Evolutionary conservation across 441 rosid genomes (phyloP), one percentile per base, ranked within the genome.

Genomic region (Flueggea neowawraea): DNA sequence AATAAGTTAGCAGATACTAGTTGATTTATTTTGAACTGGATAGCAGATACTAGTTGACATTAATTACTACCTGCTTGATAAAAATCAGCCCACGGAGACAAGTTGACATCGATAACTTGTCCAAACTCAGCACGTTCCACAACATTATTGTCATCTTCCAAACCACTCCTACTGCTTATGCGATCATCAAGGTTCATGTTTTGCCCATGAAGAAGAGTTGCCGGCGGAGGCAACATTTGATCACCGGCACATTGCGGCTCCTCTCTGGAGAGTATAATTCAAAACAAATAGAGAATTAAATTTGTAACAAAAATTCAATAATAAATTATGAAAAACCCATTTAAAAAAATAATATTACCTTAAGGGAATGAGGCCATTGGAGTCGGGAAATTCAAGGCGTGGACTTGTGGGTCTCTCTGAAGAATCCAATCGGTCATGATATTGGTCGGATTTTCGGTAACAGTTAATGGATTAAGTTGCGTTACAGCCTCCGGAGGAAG

Each of bases 51-150:
- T 0, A 22, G 28, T 22, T 22, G 28, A 22, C 28, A 22, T 22
- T 22, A 22, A 22, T 22, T 22, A 22, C 28, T 28, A 70, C 77
- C 75, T 66, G 81, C 31, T 16, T 75, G 62, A 49, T 67, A 75
- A 52, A 78, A 64, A 4, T 68, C 68, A 54, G 65, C 66, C 80
- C 83, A 76, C 12, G 75, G 61, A 51, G 68, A 65, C 70, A 53
- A 50, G 67, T 76, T 70, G 55, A 55, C 70, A 13, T 72, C 74
- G 32, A 57, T 68, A 15, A 54, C 54, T 56, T 69, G 75, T 62
- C 79, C 74, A 13, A 73, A 58, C 59, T 70, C 73, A 6, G 71
- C 14, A 54, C 52, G 58, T 54, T 66, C 75, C 56, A 55, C 44
- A 56, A 43, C 12, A 43, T 33, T 71, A 2, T 63, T 71, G 52